Conservation (phyloP, 345 rosid genomes). For the Pistacia vera region DNA sequence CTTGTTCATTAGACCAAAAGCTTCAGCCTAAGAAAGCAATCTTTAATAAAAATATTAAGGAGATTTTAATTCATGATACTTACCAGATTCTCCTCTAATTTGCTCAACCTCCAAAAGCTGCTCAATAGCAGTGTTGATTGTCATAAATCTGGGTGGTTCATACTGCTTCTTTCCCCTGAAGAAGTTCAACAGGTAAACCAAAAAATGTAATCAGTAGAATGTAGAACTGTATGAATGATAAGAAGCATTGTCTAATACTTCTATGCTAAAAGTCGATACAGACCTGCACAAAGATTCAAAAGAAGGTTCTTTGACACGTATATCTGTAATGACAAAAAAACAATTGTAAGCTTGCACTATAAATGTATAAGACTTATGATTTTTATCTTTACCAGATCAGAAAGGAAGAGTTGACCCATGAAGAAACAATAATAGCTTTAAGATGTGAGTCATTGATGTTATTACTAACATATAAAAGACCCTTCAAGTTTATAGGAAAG, state of each 20-base stretch:
- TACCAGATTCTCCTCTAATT: constrained; percentile 58
- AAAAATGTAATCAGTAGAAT: constrained; percentile 17
- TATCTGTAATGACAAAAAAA: constrained; percentile 47
- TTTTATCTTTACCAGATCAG: not conserved
- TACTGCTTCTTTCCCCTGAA: constrained; percentile 79
- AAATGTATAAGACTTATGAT: too few species aligned
- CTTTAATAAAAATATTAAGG: not conserved
- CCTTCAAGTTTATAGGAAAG: too few species aligned
- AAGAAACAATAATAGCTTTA: not conserved
- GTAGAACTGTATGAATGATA: not conserved
- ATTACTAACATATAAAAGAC: not conserved
- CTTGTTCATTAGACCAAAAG: not conserved
- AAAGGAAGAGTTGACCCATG: not conserved
- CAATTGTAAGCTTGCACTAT: not conserved
- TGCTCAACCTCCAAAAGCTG: constrained; percentile 89
- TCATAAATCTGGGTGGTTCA: constrained; percentile 90
- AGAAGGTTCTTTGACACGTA: constrained; percentile 90
- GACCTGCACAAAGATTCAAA: constrained; percentile 89
- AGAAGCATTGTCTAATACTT: not conserved
- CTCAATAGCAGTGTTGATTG: constrained; percentile 79
- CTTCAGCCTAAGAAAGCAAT: not conserved
- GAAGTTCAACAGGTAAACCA: constrained; percentile 4
- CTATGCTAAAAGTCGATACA: constrained; percentile 2
- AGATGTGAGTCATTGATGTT: not conserved
- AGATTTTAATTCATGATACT: constrained; percentile 17